Conservation (phyloP, 139 green algal species). For the Coelastrella sp. region DNA sequence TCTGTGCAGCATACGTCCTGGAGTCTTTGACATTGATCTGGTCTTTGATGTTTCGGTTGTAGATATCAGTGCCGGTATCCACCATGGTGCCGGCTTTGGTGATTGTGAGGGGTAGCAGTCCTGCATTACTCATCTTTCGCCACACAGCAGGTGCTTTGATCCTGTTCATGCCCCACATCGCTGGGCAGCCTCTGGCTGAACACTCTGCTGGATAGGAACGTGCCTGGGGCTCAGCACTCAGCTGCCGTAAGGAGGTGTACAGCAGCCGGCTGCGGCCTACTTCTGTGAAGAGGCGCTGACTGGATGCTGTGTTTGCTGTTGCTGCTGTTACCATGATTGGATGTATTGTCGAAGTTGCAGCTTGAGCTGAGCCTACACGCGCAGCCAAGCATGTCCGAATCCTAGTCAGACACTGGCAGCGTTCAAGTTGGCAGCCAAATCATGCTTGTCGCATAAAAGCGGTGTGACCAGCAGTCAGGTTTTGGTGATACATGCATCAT, state of each 20-base stretch:
- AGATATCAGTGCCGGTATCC: constrained; percentile 8
- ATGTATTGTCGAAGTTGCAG: no score
- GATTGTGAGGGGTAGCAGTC: not conserved
- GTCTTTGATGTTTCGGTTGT: not conserved
- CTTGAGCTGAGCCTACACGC: no score
- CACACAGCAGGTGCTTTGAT: not conserved
- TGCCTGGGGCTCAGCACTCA: not conserved
- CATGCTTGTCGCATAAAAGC: no score
- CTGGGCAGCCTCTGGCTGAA: not conserved
- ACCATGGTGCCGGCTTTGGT: not conserved
- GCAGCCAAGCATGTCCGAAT: no score
- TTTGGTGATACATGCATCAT: no score
- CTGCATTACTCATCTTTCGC: not conserved
- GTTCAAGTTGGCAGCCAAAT: no score
- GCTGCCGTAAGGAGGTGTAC: not conserved
- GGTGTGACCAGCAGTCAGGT: no score
- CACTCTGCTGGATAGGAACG: not conserved
- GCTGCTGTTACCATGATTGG: not conserved
- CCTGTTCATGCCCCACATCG: not conserved
- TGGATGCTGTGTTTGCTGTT: not conserved
- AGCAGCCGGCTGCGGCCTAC: not conserved
- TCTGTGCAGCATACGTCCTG: not conserved
- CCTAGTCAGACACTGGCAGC: no score
- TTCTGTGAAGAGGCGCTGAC: not conserved
- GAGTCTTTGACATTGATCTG: not conserved